Evolutionary conservation across 1,139 yeast species (phyloP).

Genomic region (Arxiozyma bovina): DNA sequence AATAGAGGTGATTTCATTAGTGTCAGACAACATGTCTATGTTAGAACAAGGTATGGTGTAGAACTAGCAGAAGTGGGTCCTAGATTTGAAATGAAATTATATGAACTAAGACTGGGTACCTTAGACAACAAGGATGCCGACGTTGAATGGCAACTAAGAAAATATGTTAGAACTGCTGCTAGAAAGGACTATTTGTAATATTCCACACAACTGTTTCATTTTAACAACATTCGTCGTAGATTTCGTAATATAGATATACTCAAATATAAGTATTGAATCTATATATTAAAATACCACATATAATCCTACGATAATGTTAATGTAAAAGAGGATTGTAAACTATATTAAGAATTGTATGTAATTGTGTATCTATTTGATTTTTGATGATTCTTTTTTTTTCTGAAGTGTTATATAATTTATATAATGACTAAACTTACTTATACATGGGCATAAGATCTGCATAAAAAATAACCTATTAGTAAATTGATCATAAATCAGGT

Average conservation of each 20-base stretch:
- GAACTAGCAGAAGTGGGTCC: constrained; percentile 97
- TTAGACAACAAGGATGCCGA: constrained; percentile 96
- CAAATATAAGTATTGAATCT: too few species aligned
- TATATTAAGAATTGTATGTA: too few species aligned
- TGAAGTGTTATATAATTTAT: too few species aligned
- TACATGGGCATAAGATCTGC: not conserved
- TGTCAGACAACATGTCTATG: constrained; percentile 92
- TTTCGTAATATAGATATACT: not conserved
- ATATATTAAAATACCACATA: not conserved
- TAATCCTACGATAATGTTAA: not conserved
- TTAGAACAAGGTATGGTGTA: constrained; percentile 76
- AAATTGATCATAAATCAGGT: not conserved
- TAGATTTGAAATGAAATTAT: constrained; percentile 92
- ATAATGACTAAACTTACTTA: too few species aligned
- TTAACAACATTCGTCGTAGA: not conserved
- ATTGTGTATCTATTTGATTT: not conserved
- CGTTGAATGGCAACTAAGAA: constrained; percentile 88
- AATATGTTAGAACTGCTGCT: constrained; percentile 90
- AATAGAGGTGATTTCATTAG: constrained; percentile 86
- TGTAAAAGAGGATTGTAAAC: not conserved
- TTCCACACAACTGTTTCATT: not conserved
- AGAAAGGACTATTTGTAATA: constrained; percentile 72
- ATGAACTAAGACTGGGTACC: constrained; percentile 81
- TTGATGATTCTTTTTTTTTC: too few species aligned
- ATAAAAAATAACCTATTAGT: too few species aligned